Percentiles rank a stretch among this genome's conserved stretches.
Evolutionary conservation across 73 alveolate genomes (phyloP).

Genomic region (Paramecium sonneborni): DNA sequence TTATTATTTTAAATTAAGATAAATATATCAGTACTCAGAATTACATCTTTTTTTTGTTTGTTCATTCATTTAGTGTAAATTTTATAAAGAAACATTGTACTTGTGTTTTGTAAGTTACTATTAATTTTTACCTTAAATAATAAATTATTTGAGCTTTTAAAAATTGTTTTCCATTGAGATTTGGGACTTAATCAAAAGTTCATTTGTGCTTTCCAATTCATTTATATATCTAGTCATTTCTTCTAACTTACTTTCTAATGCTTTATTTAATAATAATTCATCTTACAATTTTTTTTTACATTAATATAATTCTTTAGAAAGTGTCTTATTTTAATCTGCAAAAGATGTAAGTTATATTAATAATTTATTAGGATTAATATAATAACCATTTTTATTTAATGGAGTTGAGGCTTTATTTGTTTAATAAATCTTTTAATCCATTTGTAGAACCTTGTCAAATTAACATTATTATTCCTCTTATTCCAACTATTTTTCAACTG

Average conservation of each 20-base stretch:
- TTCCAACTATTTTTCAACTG: neutral
- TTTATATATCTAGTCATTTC: neutral
- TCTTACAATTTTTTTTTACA: slow-evolving; percentile 11
- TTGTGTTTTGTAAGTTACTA: neutral
- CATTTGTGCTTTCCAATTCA: neutral
- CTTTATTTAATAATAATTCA: slow-evolving; percentile 3
- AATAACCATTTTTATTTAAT: neutral
- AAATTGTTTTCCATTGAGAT: neutral
- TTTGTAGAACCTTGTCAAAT: neutral
- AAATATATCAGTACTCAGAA: slow-evolving; percentile 19
- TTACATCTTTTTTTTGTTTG: neutral
- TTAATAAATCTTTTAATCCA: neutral
- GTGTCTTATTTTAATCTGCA: neutral
- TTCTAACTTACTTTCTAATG: slow-evolving; percentile 1
- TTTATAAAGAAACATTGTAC: neutral
- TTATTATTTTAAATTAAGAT: neutral
- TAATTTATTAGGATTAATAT: neutral
- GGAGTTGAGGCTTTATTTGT: neutral
- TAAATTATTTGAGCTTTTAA: neutral
- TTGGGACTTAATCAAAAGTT: neutral
- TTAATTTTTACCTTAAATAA: neutral
- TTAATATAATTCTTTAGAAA: neutral
- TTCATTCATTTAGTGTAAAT: neutral
- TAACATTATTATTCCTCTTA: neutral
- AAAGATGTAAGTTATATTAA: neutral